A percentile compares a stretch with the other conserved stretches of the same genome.
Conservation (phyloP, 176 grass and related monocot species). For the Rhynchospora breviuscula region DNA sequence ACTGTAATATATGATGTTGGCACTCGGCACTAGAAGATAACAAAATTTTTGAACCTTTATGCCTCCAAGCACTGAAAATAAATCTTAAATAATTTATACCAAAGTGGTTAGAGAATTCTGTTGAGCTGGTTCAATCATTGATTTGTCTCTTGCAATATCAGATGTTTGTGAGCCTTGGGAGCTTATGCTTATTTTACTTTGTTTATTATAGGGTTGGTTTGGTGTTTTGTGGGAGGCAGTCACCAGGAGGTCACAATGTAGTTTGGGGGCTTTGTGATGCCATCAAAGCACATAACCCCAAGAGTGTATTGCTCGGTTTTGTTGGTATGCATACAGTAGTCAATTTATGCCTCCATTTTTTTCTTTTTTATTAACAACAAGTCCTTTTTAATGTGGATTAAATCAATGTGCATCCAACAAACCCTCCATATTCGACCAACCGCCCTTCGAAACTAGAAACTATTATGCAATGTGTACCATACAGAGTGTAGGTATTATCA, state of each 20-base stretch:
- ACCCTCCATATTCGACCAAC: not conserved
- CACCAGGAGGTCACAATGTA: slow-evolving; percentile 95
- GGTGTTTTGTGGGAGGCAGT: slow-evolving; percentile 96
- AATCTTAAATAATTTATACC: not conserved
- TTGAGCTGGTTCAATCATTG: not conserved
- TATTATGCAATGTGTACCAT: not conserved
- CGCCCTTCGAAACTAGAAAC: not conserved
- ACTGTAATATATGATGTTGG: not conserved
- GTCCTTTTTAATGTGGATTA: not conserved
- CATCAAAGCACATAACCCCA: slow-evolving; percentile 84
- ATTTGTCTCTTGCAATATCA: not conserved
- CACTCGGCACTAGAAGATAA: slow-evolving; percentile 5
- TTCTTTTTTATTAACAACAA: not conserved
- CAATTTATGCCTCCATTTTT: not conserved
- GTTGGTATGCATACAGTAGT: slow-evolving; percentile 46
- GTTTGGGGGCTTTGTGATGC: slow-evolving; percentile 86
- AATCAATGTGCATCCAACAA: not conserved
- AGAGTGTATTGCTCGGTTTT: slow-evolving; percentile 89
- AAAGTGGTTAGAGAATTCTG: not conserved
- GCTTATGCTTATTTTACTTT: not conserved
- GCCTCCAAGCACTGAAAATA: not conserved
- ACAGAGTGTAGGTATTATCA: not conserved
- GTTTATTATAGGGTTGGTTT: slow-evolving; percentile 66
- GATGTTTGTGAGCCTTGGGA: not conserved
- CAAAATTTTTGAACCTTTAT: not conserved